Evolutionary conservation across 2,329 filamentous ascomycete species (phyloP).

Genomic region (Diplodia mutila): DNA sequence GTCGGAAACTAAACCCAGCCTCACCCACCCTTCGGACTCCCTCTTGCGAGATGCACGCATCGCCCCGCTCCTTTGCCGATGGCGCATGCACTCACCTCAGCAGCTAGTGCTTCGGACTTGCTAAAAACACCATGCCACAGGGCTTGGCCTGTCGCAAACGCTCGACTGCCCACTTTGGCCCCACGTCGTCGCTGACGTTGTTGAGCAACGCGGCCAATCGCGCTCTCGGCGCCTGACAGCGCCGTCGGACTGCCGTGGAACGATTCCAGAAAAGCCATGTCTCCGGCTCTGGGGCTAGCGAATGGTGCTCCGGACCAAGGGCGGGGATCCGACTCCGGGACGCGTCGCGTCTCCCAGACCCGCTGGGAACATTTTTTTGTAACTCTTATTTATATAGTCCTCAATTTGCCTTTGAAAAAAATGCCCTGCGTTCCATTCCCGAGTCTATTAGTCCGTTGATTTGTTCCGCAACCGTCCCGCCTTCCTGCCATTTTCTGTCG

Average conservation of each 20-base stretch:
- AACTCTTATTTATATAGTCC: slow-evolving; percentile 12
- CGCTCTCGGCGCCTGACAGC: neutral
- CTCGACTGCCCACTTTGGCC: neutral
- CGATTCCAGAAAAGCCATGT: slow-evolving; percentile 10
- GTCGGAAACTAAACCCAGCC: neutral
- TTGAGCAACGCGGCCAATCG: neutral
- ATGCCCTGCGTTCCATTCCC: neutral
- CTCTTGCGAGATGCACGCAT: neutral
- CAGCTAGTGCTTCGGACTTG: slow-evolving; percentile 8
- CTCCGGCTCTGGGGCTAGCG: neutral
- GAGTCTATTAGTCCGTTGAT: neutral
- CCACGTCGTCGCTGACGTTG: slow-evolving; percentile 10
- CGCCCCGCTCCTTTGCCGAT: slow-evolving; percentile 8
- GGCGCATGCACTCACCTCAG: slow-evolving; percentile 16
- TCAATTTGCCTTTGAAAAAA: neutral
- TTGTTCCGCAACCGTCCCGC: neutral
- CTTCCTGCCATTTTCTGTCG: neutral
- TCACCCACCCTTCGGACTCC: neutral
- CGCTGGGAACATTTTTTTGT: slow-evolving; percentile 10
- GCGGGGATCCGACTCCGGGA: slow-evolving; percentile 17
- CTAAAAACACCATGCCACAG: slow-evolving; percentile 15
- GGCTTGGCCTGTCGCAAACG: neutral
- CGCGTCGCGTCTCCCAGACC: slow-evolving; percentile 17
- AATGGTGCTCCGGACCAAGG: slow-evolving; percentile 3
- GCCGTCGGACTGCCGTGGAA: slow-evolving; percentile 8